Base-by-base conservation (phyloP, 2,329 filamentous ascomycete species). In the Phialophora macrospora region DNA sequence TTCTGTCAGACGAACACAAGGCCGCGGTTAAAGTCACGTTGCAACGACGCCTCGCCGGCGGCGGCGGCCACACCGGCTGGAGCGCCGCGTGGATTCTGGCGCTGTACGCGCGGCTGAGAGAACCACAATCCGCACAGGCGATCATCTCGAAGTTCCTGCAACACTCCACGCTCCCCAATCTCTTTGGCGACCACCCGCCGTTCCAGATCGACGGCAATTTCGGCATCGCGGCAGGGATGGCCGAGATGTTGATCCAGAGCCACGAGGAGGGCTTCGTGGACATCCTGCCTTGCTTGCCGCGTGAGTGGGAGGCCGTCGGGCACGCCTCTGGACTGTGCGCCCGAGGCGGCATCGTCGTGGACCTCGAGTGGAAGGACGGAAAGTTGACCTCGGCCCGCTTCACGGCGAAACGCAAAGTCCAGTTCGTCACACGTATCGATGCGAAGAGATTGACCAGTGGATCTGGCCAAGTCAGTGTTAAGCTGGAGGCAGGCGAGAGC, bases 151-250 rank as follows among this genome's bases (percentile, higher is more conserved):
- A 74, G n/a, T 71, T 82, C 6, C 68, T 83, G 34, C 73, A 72
- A 12, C 72, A 77, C 3, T 80, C 80, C 3, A 82, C 80, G 0
- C 69, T 82, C 20, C 75, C 78, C 1, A 83, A 82, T 68, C 69
- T 83, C 62, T 68, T 83, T 2, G 81, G 83, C 58, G 77, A 75
- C 7, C 80, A 81, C 52, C 80, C 80, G 0, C 79, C 79, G 12
- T 83, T 83, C 67, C 82, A 84, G 67, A 82, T 83, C 24, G 81
- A 84, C 68, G 82, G 82, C 0, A 84, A 84, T 60, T 81, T 83
- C 66, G 82, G 82, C 1, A 79, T 78, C 1, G 78, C 77, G n/a
- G 79, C 80, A 3, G 82, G 80, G 1, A 79, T 84, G 14, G 68
- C 80, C 1, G 81, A 83, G 71, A 80, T 79, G 73, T 64, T 83